These are phyloP conservation scores for Saturnispora hagleri DNA, from an alignment of 805 yeast genomes.

Conservation along the genomic window DNA sequence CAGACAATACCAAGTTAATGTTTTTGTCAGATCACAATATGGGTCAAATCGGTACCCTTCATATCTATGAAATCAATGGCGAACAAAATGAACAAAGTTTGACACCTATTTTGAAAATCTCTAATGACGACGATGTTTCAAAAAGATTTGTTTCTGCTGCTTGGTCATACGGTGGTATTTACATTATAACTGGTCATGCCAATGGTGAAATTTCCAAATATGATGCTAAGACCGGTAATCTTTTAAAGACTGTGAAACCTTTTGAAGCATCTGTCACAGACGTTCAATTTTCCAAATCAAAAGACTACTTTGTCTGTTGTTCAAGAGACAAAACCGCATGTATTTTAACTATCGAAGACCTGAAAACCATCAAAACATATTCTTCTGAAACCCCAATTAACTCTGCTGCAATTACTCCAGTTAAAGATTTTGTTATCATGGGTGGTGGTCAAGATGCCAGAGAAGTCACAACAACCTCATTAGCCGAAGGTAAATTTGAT, in stretches of 20 bases:
- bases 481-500: slow-evolving; percentile 92
- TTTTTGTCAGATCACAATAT: slow-evolving; percentile 85
- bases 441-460: slow-evolving; percentile 99
- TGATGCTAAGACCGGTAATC: slow-evolving; percentile 67
- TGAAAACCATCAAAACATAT: slow-evolving; percentile 63
- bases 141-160: slow-evolving; percentile 70
- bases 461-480: slow-evolving; percentile 95
- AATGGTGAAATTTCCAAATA: slow-evolving; percentile 80
- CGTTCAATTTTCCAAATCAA: slow-evolving; percentile 80
- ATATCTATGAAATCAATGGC: slow-evolving; percentile 53
- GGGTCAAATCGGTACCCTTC: slow-evolving; percentile 76
- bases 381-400: slow-evolving; percentile 90
- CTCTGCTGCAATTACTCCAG: slow-evolving; percentile 89
- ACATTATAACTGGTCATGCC: slow-evolving; percentile 77
- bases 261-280: slow-evolving; percentile 82
- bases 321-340: slow-evolving; percentile 86
- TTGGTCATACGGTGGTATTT: slow-evolving; percentile 70
- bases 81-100: slow-evolving; percentile 34
- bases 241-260: slow-evolving; percentile 45
- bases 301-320: slow-evolving; percentile 82
- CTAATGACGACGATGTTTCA: slow-evolving; percentile 39
- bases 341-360: slow-evolving; percentile 67
- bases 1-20: slow-evolving; percentile 57
- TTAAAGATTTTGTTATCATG: slow-evolving; percentile 81
- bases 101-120: slow-evolving; percentile 52